These are phyloP conservation scores for Yueomyces sp. DNA, from an alignment of 805 yeast species.

Conservation along the genomic window DNA sequence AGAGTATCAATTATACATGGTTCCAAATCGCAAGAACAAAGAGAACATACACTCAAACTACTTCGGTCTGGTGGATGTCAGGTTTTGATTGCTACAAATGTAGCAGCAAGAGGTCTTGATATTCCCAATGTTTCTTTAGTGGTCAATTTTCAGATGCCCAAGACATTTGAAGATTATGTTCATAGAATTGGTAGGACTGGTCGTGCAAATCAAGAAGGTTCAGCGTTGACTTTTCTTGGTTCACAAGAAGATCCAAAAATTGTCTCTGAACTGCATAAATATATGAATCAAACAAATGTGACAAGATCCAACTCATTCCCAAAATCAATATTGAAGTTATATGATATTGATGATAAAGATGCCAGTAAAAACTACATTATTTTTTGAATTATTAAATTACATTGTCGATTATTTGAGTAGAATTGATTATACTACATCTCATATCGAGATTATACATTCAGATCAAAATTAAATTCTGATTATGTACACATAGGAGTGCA, in stretches of 20 bases:
- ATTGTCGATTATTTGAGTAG: no score
- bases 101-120: slow-evolving; percentile 93
- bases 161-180: slow-evolving; percentile 65
- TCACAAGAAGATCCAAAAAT: slow-evolving; percentile 39
- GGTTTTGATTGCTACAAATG: slow-evolving; percentile 80
- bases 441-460: no score
- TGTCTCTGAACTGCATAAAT: slow-evolving; percentile 28
- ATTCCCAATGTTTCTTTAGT: slow-evolving; percentile 79
- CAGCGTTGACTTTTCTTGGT: slow-evolving; percentile 59
- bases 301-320: not conserved
- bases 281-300: slow-evolving; percentile 14
- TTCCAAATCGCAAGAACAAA: slow-evolving; percentile 66
- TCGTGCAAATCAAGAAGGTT: slow-evolving; percentile 76
- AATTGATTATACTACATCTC: no score
- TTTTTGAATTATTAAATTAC: not conserved
- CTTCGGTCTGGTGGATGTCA: slow-evolving; percentile 44
- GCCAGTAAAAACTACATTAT: not conserved
- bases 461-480: no score
- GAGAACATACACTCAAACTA: slow-evolving; percentile 62
- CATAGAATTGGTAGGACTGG: slow-evolving; percentile 97
- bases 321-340: not conserved
- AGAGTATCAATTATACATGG: slow-evolving; percentile 67
- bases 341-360: not conserved
- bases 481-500: no score
- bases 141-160: slow-evolving; percentile 74